phyloP scores from a whole-genome alignment of 331 rosid species.

The Malus hybrid region DNA sequence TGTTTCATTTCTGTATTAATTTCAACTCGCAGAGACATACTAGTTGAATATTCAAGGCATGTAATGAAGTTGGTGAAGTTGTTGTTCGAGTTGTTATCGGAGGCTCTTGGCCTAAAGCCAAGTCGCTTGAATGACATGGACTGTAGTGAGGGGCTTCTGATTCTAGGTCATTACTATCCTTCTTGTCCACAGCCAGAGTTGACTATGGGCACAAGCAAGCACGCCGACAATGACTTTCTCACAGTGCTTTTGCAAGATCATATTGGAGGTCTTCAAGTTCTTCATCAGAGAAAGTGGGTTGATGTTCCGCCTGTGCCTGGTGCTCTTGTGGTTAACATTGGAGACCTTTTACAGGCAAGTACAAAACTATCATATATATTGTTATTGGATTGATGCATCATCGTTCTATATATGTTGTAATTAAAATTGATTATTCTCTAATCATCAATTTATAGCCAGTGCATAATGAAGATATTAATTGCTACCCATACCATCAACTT shows the following conservation, averaged over 20 bases:
- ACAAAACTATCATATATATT: no score
- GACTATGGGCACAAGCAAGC: no score
- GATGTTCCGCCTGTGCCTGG: no score
- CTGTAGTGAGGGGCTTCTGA: conserved; percentile 20
- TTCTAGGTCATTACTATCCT: not conserved
- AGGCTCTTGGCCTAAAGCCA: conserved; percentile 22
- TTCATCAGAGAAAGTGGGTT: conserved; percentile 9
- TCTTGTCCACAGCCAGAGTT: no score
- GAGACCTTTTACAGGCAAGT: no score
- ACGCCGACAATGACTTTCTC: no score
- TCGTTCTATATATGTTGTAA: no score
- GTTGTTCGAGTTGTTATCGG: conserved; percentile 21
- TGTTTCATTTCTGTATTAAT: no score
- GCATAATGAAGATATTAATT: not conserved
- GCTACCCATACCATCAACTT: not conserved
- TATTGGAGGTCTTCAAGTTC: conserved; percentile 15
- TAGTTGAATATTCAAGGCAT: conserved; percentile 15
- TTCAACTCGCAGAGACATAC: conserved; percentile 12
- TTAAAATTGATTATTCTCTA: not conserved
- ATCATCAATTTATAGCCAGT: not conserved
- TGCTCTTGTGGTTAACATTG: no score
- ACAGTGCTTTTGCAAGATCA: conserved; percentile 6
- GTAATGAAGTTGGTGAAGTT: conserved; percentile 18
- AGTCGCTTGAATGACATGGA: conserved; percentile 19
- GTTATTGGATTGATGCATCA: not conserved